A percentile compares a stretch with the other conserved stretches of the same genome.
These are phyloP conservation scores for Neurospora sp. DNA, from an alignment of 495 filamentous ascomycete genomes.

Conservation along the genomic window DNA sequence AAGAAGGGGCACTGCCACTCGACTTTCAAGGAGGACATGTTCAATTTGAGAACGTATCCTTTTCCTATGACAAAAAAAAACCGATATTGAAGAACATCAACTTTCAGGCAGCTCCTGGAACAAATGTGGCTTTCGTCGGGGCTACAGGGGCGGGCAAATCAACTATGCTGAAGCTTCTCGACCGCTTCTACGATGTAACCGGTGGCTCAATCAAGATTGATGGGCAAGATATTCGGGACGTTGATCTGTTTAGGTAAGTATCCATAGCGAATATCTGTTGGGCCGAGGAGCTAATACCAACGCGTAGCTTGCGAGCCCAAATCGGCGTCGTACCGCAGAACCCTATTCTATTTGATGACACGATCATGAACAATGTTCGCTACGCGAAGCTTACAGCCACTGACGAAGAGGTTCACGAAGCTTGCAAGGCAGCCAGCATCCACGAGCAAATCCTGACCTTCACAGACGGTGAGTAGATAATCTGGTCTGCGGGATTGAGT, in stretches of 20 bases:
- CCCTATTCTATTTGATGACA: conserved; percentile 89
- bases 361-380: conserved; percentile 85
- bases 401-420: conserved; percentile 74
- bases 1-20: conserved; percentile 44
- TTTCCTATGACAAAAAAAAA: conserved; percentile 63
- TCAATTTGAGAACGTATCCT: conserved; percentile 54
- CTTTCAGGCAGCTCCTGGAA: conserved; percentile 49
- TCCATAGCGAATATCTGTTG: neutral
- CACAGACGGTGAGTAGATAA: conserved; percentile 33
- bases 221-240: conserved; percentile 59
- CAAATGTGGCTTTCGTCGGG: conserved; percentile 68
- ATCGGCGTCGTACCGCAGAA: conserved; percentile 88
- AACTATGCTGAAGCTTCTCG: conserved; percentile 62
- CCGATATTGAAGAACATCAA: conserved; percentile 54
- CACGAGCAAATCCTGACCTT: conserved; percentile 63
- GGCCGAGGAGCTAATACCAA: conserved; percentile 2
- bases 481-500: neutral
- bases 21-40: conserved; percentile 50
- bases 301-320: conserved; percentile 48
- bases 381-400: conserved; percentile 79
- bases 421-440: conserved; percentile 82
- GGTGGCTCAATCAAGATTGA: conserved; percentile 60
- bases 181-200: conserved; percentile 60
- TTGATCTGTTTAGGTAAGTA: conserved; percentile 47
- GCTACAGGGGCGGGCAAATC: conserved; percentile 69